Conservation (phyloP, 2,329 filamentous ascomycete genomes). For the Trichoderma breve region DNA sequence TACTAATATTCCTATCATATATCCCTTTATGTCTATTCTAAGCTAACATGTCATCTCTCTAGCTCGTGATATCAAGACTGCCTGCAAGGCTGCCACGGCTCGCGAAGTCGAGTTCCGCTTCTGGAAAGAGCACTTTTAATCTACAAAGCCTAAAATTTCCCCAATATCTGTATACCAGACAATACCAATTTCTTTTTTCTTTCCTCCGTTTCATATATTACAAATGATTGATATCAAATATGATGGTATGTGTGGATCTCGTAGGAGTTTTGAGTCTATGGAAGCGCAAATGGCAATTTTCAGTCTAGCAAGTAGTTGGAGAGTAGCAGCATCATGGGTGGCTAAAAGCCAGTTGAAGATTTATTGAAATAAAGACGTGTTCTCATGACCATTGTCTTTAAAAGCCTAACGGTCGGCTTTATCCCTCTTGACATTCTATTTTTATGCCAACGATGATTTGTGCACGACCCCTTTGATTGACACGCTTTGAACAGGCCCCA, state of each 20-base stretch:
- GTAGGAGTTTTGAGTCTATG: slow-evolving; percentile 1
- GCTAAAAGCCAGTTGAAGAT: neutral
- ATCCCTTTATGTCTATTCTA: neutral
- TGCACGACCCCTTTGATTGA: neutral
- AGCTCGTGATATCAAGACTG: slow-evolving; percentile 81
- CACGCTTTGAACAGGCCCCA: neutral
- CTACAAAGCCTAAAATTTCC: neutral
- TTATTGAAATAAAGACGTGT: slow-evolving; percentile 1
- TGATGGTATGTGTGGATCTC: slow-evolving; percentile 9
- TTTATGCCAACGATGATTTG: neutral
- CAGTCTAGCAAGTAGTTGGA: neutral
- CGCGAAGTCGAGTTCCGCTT: slow-evolving; percentile 90
- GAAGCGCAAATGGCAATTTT: slow-evolving; percentile 1
- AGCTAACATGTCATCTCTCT: slow-evolving; percentile 36
- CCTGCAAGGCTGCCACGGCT: slow-evolving; percentile 69
- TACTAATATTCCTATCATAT: slow-evolving; percentile 16
- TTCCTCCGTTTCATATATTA: neutral
- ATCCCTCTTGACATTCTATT: neutral
- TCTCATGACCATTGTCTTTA: neutral
- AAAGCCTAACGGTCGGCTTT: neutral
- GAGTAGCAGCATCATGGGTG: neutral
- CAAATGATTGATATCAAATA: slow-evolving; percentile 6
- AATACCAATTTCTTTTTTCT: slow-evolving; percentile 12
- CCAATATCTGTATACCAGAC: slow-evolving; percentile 12
- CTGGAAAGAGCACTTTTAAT: slow-evolving; percentile 92